Evolutionary conservation across 805 yeast species (phyloP), one percentile per base, ranked within the genome.

Genomic region (Soucietia sequanensis): DNA sequence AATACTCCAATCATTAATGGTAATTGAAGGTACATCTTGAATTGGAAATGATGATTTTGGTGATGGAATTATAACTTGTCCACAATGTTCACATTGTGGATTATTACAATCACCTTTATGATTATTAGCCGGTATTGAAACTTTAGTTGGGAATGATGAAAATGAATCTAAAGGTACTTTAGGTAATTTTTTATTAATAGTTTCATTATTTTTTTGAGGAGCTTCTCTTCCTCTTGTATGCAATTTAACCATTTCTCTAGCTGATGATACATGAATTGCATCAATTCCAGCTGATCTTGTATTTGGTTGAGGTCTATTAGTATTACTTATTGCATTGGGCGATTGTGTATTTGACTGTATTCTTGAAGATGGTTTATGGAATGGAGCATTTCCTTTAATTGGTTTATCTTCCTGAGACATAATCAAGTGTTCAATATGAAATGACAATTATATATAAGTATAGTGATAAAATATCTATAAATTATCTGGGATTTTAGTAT

Each of bases 1-100:
- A 6, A 93, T 75, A 35, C 78, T 76, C 97, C 97, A 91, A 35
- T 80, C 77, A 33, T 75, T 72, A 3, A 84, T 70, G 2, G 80
- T 59, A 6, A 84, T 83, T n/a, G 85, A 76, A 0, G 93, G 93
- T 16, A 69, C 60, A 47, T 84, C 87, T 25, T 65, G 66, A 9
- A 80, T 47, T 0, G 93, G 95, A 37, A 71, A 62, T 5, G 78
- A 62, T 1, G 91, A 78, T 17, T 68, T 70, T 2, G 93, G 95
- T 1, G 87, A 72, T 1, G 95, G 93, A n/a, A 83, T 81, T 6
- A 84, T 81, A 23, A 83, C 85, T 3, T 73, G 62, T 0, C 90
- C 89, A 59, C 93, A 84, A 38, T 75, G 76, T 3, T 52, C 60
- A 52, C 91, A 84, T 46, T 65, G 70, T 4, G 73, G 75, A 40